Conservation (phyloP, 2,329 filamentous ascomycete genomes). For the Penicillium hordei region DNA sequence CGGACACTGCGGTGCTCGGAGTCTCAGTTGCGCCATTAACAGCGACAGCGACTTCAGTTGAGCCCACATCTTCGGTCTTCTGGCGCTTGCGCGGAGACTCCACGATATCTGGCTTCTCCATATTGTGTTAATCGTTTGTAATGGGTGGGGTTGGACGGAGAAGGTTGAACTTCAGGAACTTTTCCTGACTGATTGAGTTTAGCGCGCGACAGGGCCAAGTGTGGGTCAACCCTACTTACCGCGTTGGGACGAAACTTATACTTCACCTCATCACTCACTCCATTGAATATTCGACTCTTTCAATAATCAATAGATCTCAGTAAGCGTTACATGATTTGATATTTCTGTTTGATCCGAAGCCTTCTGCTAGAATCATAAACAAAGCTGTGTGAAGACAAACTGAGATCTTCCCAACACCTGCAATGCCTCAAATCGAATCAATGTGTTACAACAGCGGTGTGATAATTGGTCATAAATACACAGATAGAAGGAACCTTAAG, state of each 20-base stretch:
- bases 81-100: constrained; percentile 41
- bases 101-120: constrained; percentile 33
- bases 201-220: constrained; percentile 24
- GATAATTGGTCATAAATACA: not conserved
- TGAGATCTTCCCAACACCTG: not conserved
- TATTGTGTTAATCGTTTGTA: constrained; percentile 20
- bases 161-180: constrained; percentile 17
- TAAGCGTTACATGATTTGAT: too few species aligned
- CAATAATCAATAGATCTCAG: not conserved
- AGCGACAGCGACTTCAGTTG: constrained; percentile 19
- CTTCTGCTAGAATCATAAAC: not conserved
- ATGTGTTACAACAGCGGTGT: not conserved
- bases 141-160: constrained; percentile 9
- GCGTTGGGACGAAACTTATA: constrained; percentile 17
- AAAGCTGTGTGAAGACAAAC: not conserved
- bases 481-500: too few species aligned
- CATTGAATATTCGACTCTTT: not conserved
- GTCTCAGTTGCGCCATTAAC: constrained; percentile 15
- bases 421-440: not conserved
- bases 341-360: not conserved
- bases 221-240: constrained; percentile 26
- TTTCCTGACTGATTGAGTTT: constrained; percentile 22
- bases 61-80: constrained; percentile 31
- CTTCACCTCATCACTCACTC: not conserved
- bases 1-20: constrained; percentile 14